These are phyloP conservation scores for Limtongozyma cylindracea DNA, from an alignment of 805 yeast genomes.

Conservation along the genomic window DNA sequence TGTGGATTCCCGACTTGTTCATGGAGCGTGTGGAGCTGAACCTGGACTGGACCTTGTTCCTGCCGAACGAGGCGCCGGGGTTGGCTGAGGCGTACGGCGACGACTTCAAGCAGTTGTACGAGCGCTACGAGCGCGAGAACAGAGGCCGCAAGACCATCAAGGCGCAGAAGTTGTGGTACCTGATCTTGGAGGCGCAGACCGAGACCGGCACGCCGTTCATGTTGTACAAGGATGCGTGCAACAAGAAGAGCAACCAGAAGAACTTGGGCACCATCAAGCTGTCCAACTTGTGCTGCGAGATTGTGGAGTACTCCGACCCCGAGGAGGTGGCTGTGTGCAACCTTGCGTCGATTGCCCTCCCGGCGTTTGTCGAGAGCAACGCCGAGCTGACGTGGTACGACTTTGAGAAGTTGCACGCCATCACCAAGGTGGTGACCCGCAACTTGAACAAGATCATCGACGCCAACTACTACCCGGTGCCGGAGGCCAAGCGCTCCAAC, in stretches of 20 bases:
- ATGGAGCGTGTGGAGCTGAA: slow-evolving; percentile 33
- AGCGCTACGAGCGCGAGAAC: slow-evolving; percentile 22
- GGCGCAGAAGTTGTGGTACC: slow-evolving; percentile 37
- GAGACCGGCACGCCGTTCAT: slow-evolving; percentile 43
- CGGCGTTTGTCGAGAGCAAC: slow-evolving; percentile 24
- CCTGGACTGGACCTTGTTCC: slow-evolving; percentile 30
- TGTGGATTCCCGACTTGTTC: slow-evolving; percentile 38
- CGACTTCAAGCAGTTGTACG: slow-evolving; percentile 25
- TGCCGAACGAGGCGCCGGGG: slow-evolving; percentile 34
- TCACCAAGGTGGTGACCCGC: slow-evolving; percentile 25
- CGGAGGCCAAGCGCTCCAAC: slow-evolving; percentile 24
- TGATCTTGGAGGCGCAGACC: slow-evolving; percentile 34
- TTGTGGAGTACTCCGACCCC: slow-evolving; percentile 31
- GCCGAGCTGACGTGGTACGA: slow-evolving; percentile 18
- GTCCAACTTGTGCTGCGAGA: slow-evolving; percentile 36
- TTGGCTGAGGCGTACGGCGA: slow-evolving; percentile 27
- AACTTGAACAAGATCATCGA: slow-evolving; percentile 32
- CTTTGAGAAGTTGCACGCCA: slow-evolving; percentile 27
- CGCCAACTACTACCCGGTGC: slow-evolving; percentile 28
- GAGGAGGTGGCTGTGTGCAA: slow-evolving; percentile 38
- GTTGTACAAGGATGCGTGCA: slow-evolving; percentile 40
- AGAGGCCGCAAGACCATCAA: slow-evolving; percentile 20
- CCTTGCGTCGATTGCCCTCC: slow-evolving; percentile 32
- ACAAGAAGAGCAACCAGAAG: slow-evolving; percentile 30
- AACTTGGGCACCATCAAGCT: slow-evolving; percentile 34